phyloP scores from a whole-genome alignment of 805 yeast genomes.

The Isabelozyma heimii region DNA sequence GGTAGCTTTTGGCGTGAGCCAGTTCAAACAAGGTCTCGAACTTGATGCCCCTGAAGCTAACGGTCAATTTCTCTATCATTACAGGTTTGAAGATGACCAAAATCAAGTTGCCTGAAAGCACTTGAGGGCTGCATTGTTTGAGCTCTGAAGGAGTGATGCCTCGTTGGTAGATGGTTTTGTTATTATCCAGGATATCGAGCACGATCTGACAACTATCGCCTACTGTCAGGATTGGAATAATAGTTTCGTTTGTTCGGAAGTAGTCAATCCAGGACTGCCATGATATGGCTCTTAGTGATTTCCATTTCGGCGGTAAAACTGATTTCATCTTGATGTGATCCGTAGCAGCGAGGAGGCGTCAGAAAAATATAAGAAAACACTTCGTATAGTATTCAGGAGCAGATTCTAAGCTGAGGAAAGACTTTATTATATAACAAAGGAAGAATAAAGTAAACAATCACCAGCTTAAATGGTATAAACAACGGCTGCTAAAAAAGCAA shows the following conservation, averaged over 20 bases:
- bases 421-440: too few species aligned
- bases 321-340: too few species aligned
- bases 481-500: too few species aligned
- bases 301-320: too few species aligned
- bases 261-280: neutral
- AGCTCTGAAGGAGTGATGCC: slow-evolving; percentile 8
- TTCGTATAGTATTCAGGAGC: too few species aligned
- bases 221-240: too few species aligned
- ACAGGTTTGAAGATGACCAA: slow-evolving; percentile 4
- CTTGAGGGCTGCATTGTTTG: slow-evolving; percentile 3
- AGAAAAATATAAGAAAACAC: too few species aligned
- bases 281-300: neutral
- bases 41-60: slow-evolving; percentile 8
- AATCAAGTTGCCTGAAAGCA: slow-evolving; percentile 5
- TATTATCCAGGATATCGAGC: neutral
- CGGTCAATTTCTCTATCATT: neutral
- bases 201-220: neutral
- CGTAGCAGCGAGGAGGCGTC: too few species aligned
- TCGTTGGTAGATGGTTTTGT: slow-evolving; percentile 6
- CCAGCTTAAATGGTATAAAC: too few species aligned
- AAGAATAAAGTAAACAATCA: too few species aligned
- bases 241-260: neutral
- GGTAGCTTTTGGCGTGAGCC: neutral
- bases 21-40: slow-evolving; percentile 4
- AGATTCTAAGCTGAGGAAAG: too few species aligned